phyloP scores from a whole-genome alignment of 1,284 basidiomycete genomes.

The Naganishia sp. region DNA sequence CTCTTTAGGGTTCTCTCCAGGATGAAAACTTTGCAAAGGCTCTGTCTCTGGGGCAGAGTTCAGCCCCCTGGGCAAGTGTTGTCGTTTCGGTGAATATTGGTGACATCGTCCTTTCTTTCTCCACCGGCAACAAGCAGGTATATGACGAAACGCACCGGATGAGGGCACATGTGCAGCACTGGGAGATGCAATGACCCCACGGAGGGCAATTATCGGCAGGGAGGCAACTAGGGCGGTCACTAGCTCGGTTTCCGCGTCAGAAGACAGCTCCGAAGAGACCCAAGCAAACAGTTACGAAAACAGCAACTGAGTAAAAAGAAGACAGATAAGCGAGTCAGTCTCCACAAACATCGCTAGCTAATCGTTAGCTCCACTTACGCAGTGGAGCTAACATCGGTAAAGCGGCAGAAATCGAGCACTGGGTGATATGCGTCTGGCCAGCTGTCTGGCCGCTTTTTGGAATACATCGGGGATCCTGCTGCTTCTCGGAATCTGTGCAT shows the following conservation, averaged over 20 bases:
- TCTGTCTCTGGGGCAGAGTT: slow-evolving; percentile 7
- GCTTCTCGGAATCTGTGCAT: too few relatives aligned
- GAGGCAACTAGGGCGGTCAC: slow-evolving; percentile 2
- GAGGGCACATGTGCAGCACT: too few relatives aligned
- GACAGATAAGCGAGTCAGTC: background rate
- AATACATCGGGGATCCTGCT: too few relatives aligned
- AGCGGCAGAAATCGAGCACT: slow-evolving; percentile 2
- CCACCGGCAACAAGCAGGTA: background rate
- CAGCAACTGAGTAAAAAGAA: background rate
- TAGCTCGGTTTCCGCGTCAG: background rate
- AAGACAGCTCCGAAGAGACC: background rate
- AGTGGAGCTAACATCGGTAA: slow-evolving; percentile 24
- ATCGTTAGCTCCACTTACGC: background rate
- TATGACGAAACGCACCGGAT: background rate
- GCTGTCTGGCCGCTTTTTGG: background rate
- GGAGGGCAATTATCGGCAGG: slow-evolving; percentile 19
- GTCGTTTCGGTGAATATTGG: slow-evolving; percentile 23
- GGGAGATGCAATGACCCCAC: slow-evolving; percentile 1
- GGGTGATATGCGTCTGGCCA: background rate
- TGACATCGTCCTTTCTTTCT: slow-evolving; percentile 25
- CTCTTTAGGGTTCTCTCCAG: background rate
- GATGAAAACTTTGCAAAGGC: slow-evolving; percentile 8
- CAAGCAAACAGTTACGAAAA: slow-evolving; percentile 4
- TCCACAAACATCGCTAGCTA: slow-evolving; percentile 8
- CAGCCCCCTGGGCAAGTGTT: slow-evolving; percentile 11